phyloP scores from a whole-genome alignment of 75 land plant species.

The Cryptomeria japonica region DNA sequence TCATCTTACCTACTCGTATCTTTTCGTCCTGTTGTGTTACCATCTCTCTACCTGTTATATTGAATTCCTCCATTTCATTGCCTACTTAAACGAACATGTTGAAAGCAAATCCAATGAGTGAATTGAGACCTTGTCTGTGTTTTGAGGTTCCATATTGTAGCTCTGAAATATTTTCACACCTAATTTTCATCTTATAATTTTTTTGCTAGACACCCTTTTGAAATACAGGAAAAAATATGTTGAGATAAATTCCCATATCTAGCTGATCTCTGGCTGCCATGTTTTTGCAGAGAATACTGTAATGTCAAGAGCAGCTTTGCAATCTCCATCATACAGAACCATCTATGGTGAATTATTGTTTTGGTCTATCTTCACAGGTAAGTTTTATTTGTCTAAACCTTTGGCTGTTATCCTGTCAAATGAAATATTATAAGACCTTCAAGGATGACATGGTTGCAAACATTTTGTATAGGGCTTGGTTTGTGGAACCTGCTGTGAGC shows the following conservation, averaged over 20 bases:
- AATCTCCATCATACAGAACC: background rate
- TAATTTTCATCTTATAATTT: too few species aligned
- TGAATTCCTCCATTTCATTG: too few species aligned
- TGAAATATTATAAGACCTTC: background rate
- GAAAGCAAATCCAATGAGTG: too few species aligned
- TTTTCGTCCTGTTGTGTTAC: too few species aligned
- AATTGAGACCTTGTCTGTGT: too few species aligned
- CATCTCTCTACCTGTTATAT: too few species aligned
- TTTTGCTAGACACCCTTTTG: too few species aligned
- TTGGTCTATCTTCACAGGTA: conserved; percentile 1
- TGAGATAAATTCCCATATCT: background rate
- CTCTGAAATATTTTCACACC: too few species aligned
- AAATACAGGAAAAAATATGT: too few species aligned
- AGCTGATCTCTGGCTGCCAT: background rate
- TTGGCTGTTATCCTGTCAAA: background rate
- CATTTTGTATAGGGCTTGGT: background rate
- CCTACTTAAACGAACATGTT: too few species aligned
- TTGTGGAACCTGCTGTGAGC: background rate
- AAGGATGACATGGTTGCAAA: background rate
- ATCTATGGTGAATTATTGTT: background rate
- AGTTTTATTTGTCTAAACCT: background rate
- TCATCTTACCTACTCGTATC: too few species aligned
- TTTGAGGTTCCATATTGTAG: too few species aligned
- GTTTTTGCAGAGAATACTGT: background rate
- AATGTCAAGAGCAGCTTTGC: background rate